Evolutionary conservation across 306 rosid genomes (phyloP).

Genomic region (Gillenia trifoliata): DNA sequence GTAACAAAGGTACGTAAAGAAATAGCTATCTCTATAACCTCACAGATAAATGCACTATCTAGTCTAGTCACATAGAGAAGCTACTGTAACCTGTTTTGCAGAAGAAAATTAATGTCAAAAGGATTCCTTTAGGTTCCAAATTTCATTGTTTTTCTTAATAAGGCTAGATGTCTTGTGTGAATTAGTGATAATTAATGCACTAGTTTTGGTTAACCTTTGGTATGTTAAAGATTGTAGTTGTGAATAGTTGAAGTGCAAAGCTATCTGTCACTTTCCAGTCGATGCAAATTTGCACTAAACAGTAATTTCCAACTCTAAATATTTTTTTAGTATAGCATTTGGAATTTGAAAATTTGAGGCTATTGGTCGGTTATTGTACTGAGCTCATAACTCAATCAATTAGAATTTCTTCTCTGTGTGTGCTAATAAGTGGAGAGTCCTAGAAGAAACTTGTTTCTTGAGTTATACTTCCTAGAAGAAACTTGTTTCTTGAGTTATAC

Average conservation of each 20-base stretch:
- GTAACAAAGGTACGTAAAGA: slow-evolving; percentile 46
- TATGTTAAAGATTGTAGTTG: neutral
- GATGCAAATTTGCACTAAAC: neutral
- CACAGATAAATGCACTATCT: neutral
- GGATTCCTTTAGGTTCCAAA: neutral
- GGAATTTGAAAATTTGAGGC: neutral
- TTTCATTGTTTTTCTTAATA: neutral
- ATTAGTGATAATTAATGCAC: neutral
- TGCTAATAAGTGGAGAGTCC: neutral
- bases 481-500: neutral
- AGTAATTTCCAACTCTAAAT: neutral
- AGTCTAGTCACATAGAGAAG: neutral
- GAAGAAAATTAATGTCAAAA: neutral
- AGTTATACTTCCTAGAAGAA: neutral
- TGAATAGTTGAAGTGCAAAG: neutral
- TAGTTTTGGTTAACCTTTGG: neutral
- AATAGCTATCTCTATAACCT: neutral
- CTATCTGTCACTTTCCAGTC: neutral
- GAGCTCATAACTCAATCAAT: neutral
- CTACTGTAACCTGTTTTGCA: neutral
- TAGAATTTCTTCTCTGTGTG: neutral
- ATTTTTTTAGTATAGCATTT: neutral
- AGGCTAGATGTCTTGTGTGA: neutral
- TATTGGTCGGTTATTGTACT: neutral
- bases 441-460: neutral